phyloP scores from a whole-genome alignment of 1,284 basidiomycete species.

The Cutaneotrichosporon spelunceum region DNA sequence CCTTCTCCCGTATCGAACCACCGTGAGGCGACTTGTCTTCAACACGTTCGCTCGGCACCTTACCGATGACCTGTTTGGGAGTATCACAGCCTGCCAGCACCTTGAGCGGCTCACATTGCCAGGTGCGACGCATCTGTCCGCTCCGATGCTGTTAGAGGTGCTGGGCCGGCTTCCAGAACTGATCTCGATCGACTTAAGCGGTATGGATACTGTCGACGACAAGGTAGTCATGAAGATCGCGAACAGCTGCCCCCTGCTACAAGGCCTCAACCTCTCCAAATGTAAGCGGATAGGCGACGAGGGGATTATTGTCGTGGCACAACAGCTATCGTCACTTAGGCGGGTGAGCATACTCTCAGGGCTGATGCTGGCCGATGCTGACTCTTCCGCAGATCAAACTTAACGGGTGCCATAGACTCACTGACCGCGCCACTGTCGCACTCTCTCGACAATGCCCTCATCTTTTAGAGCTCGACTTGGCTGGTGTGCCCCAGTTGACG shows the following conservation, averaged over 20 bases:
- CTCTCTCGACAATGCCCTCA: constrained; percentile 80
- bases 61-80: constrained; percentile 71
- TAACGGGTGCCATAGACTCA: constrained; percentile 69
- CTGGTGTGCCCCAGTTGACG: constrained; percentile 74
- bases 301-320: constrained; percentile 73
- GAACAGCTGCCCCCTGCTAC: constrained; percentile 67
- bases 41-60: constrained; percentile 68
- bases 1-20: constrained; percentile 82
- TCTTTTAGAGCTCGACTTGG: constrained; percentile 90
- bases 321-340: constrained; percentile 70
- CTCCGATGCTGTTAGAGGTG: constrained; percentile 65
- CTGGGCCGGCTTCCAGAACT: constrained; percentile 70
- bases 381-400: constrained; percentile 68
- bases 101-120: constrained; percentile 90
- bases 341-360: constrained; percentile 48
- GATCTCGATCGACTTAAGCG: constrained; percentile 84
- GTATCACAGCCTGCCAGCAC: constrained; percentile 71
- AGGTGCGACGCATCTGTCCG: constrained; percentile 71
- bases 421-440: constrained; percentile 72
- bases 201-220: constrained; percentile 67
- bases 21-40: constrained; percentile 90
- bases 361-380: constrained; percentile 8
- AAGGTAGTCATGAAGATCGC: constrained; percentile 69
- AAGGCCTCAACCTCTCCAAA: constrained; percentile 86
- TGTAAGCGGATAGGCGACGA: constrained; percentile 78